These are phyloP conservation scores for Tympanopsis confertula DNA, from an alignment of 2,329 filamentous ascomycete genomes.

Conservation along the genomic window DNA sequence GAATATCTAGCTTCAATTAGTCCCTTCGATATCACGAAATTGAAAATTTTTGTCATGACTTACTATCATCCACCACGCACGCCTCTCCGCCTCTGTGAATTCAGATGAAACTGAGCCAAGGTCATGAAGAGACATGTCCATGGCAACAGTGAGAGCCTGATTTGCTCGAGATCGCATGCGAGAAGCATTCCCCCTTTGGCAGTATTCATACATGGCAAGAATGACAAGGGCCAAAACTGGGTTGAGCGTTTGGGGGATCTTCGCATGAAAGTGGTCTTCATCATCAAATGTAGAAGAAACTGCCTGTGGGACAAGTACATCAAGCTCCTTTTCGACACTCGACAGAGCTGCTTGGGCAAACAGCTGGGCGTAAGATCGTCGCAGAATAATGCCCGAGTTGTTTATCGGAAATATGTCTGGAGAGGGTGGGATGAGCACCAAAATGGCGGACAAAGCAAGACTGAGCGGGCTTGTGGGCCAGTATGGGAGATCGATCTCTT, in stretches of 20 bases:
- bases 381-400: conserved; percentile 4
- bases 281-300: conserved; percentile 26
- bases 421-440: conserved; percentile 29
- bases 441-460: conserved; percentile 33
- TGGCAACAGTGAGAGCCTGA: conserved; percentile 31
- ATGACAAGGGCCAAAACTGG: conserved; percentile 33
- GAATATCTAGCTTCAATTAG: too few species aligned
- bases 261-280: conserved; percentile 28
- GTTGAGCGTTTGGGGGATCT: conserved; percentile 31
- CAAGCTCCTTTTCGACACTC: not conserved
- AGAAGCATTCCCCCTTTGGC: conserved; percentile 37
- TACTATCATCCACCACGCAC: conserved; percentile 41
- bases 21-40: too few species aligned
- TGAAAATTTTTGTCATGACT: too few species aligned
- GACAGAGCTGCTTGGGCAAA: conserved; percentile 30
- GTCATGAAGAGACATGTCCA: conserved; percentile 31
- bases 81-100: conserved; percentile 30
- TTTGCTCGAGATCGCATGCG: conserved; percentile 36
- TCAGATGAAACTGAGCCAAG: too few species aligned
- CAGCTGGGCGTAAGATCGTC: conserved; percentile 31
- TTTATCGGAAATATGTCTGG: conserved; percentile 28
- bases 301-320: conserved; percentile 32
- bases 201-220: conserved; percentile 38
- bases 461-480: conserved; percentile 29
- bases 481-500: conserved; percentile 17